Percentiles rank a stretch among this genome's conserved stretches.
phyloP scores from a whole-genome alignment of 768 basidiomycete genomes.

The Mycena chlorophos region DNA sequence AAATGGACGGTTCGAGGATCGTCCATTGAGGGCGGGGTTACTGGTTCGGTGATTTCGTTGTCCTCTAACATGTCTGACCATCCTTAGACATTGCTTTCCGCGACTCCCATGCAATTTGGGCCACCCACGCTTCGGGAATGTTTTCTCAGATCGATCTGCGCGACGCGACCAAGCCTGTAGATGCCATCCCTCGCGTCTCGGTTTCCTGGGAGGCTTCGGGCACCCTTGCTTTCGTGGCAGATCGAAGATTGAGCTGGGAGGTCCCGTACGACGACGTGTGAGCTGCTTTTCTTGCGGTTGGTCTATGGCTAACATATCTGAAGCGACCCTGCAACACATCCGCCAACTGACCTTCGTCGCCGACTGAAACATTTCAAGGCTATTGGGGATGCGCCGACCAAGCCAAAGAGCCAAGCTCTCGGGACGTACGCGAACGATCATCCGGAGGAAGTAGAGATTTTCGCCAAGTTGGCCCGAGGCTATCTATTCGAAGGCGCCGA shows the following conservation, averaged over 20 bases:
- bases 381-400: slow-evolving; percentile 56
- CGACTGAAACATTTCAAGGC: slow-evolving; percentile 46
- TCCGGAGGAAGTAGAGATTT: slow-evolving; percentile 45
- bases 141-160: slow-evolving; percentile 81
- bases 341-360: slow-evolving; percentile 32
- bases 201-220: slow-evolving; percentile 68
- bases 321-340: slow-evolving; percentile 41
- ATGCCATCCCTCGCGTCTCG: slow-evolving; percentile 63
- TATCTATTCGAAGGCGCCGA: slow-evolving; percentile 57
- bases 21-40: slow-evolving; percentile 68
- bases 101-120: slow-evolving; percentile 71
- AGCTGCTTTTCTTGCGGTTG: slow-evolving; percentile 25
- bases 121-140: slow-evolving; percentile 70
- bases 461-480: slow-evolving; percentile 60
- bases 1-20: slow-evolving; percentile 77
- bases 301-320: slow-evolving; percentile 5
- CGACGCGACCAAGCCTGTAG: slow-evolving; percentile 61
- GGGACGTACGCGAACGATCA: slow-evolving; percentile 48
- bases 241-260: slow-evolving; percentile 55
- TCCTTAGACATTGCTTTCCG: slow-evolving; percentile 68
- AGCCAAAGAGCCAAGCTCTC: slow-evolving; percentile 55
- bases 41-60: slow-evolving; percentile 48
- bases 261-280: slow-evolving; percentile 82
- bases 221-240: slow-evolving; percentile 65
- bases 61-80: slow-evolving; percentile 1